Base-by-base conservation (phyloP, 805 yeast genomes). In the Saccharomyces jurei region DNA sequence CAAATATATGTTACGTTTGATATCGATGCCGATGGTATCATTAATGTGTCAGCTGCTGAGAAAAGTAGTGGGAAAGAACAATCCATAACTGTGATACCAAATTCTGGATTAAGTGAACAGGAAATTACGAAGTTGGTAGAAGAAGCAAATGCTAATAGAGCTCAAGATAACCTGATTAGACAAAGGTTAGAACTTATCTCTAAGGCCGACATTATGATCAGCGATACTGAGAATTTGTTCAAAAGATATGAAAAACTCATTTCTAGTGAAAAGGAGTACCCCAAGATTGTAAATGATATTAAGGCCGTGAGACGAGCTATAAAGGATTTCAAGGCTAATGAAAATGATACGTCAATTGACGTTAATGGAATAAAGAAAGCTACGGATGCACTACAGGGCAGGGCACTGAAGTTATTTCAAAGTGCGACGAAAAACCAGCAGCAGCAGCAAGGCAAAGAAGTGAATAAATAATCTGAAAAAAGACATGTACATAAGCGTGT, bases 151-250 rank as follows among this genome's bases (percentile, higher is more conserved):
- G 75, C 75, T 53, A 81, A 80, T 73, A 81, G 81, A 60, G 81
- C 79, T 52, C 72, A 68, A 54, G 95, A 87, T 69, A 80, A 79
- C 51, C 74, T 78, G 49, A 73, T 79, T 64, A 81, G 80, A 63
- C 81, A 79, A 61, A 77, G 83, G 54, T 77, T 84, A 50, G 89
- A 86, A 63, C 81, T 83, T 63, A 86, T 90, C 17, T 83, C 86
- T 53, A 79, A 84, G 63, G 86, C 89, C 9, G 94, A 86, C 59
- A 81, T 86, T 56, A 78, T 86, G 60, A 79, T 89, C 59, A 82
- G 86, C 60, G 99, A 94, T 71, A 87, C 96, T 31, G 96, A 89
- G 69, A 80, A 80, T 70, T 89, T 96, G 1, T 75, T 92, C 52
- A 74, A 74, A 56, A 90, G 85, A 71, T 84, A 82, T 64, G 77